phyloP scores from a whole-genome alignment of 768 basidiomycete genomes.

The Termitomyces sp. region DNA sequence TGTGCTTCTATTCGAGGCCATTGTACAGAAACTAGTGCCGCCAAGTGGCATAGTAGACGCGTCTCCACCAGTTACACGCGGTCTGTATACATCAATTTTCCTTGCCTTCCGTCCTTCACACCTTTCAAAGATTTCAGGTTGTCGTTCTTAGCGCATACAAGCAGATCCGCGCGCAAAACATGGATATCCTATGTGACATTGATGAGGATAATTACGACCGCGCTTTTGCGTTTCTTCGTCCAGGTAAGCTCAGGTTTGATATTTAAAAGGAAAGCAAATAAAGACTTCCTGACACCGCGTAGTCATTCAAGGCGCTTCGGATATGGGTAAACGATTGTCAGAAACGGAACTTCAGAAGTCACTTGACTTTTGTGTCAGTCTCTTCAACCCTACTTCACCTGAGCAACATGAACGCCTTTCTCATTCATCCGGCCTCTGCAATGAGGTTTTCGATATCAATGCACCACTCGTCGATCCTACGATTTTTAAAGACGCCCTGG shows the following conservation, averaged over 20 bases:
- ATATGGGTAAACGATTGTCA: constrained; percentile 66
- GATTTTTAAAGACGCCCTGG: constrained; percentile 31
- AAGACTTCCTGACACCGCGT: background rate
- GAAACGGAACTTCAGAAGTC: constrained; percentile 71
- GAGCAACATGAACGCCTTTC: constrained; percentile 47
- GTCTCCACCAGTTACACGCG: constrained; percentile 55
- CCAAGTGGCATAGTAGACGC: constrained; percentile 49
- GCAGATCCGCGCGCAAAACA: constrained; percentile 57
- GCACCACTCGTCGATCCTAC: constrained; percentile 40
- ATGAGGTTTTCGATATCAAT: constrained; percentile 48
- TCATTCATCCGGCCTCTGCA: constrained; percentile 18
- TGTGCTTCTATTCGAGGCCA: constrained; percentile 49
- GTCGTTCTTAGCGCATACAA: constrained; percentile 72
- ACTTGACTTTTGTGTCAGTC: constrained; percentile 70
- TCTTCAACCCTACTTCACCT: constrained; percentile 65
- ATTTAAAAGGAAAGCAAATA: background rate
- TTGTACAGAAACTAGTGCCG: constrained; percentile 40
- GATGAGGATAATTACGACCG: constrained; percentile 68
- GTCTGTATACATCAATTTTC: constrained; percentile 29
- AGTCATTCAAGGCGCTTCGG: constrained; percentile 81
- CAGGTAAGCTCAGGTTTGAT: constrained; percentile 32
- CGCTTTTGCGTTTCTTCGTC: constrained; percentile 57
- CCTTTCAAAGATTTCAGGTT: constrained; percentile 47
- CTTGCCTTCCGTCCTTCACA: background rate
- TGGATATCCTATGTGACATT: constrained; percentile 53